Percentiles rank a stretch among this genome's conserved stretches.
Conservation (phyloP, 2,329 filamentous ascomycete genomes). For the Monilinia laxa region DNA sequence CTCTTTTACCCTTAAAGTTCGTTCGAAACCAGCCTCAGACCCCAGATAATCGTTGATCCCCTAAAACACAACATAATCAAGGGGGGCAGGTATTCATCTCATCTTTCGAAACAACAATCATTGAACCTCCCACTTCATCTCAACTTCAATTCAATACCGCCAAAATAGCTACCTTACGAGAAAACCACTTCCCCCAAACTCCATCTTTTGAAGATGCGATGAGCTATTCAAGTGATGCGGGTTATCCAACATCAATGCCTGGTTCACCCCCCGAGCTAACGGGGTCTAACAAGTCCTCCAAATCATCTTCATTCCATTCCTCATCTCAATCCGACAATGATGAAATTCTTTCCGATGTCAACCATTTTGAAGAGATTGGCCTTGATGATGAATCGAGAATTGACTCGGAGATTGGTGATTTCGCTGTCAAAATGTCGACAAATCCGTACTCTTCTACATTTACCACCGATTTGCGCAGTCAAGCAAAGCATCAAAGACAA, state of each 20-base stretch:
- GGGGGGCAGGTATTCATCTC: slow-evolving; percentile 17
- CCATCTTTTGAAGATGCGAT: slow-evolving; percentile 37
- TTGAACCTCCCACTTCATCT: neutral
- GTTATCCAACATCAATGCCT: slow-evolving; percentile 43
- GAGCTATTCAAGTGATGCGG: slow-evolving; percentile 31
- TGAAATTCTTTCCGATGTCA: slow-evolving; percentile 67
- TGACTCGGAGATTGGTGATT: slow-evolving; percentile 37
- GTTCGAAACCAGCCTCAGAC: slow-evolving; percentile 10
- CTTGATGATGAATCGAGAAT: slow-evolving; percentile 64
- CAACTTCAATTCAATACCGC: slow-evolving; percentile 28
- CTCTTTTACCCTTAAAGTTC: neutral
- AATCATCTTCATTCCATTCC: slow-evolving; percentile 84
- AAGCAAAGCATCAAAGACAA: slow-evolving; percentile 29
- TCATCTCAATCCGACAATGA: slow-evolving; percentile 71
- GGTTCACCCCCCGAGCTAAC: slow-evolving; percentile 77
- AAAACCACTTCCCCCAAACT: slow-evolving; percentile 30
- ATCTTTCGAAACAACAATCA: slow-evolving; percentile 15
- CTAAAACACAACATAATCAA: slow-evolving; percentile 13
- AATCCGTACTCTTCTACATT: slow-evolving; percentile 37
- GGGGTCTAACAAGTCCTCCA: slow-evolving; percentile 84
- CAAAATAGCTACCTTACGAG: slow-evolving; percentile 40
- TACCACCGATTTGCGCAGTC: slow-evolving; percentile 32
- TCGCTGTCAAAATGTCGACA: slow-evolving; percentile 33
- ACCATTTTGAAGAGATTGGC: slow-evolving; percentile 91
- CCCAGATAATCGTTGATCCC: neutral